Evolutionary conservation across 2,329 filamentous ascomycete species (phyloP).

Genomic region (Penicillium sp.): DNA sequence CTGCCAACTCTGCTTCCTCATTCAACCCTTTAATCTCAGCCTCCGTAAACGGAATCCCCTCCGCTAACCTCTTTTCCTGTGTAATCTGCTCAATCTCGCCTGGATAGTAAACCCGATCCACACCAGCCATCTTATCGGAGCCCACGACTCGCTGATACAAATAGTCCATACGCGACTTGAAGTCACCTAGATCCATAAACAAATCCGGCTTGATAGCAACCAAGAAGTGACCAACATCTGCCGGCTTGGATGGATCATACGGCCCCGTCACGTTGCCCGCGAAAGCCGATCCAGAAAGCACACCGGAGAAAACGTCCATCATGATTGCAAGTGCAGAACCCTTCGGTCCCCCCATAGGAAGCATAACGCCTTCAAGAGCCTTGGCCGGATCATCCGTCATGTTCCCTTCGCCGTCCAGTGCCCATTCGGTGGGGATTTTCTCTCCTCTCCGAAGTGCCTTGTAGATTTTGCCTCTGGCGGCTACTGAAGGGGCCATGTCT

Average conservation of each 20-base stretch:
- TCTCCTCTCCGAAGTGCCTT: conserved; percentile 41
- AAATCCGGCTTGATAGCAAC: conserved; percentile 69
- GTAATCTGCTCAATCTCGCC: conserved; percentile 55
- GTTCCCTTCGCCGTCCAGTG: conserved; percentile 65
- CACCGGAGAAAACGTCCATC: conserved; percentile 85
- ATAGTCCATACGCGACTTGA: conserved; percentile 58
- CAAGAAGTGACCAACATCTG: conserved; percentile 72
- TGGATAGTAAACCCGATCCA: conserved; percentile 56
- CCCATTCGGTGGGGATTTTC: conserved; percentile 58
- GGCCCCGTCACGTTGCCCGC: conserved; percentile 72
- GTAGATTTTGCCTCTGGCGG: conserved; percentile 44
- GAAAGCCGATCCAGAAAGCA: conserved; percentile 72
- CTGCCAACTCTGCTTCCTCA: conserved; percentile 45
- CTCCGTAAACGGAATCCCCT: conserved; percentile 49
- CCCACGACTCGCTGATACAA: conserved; percentile 53
- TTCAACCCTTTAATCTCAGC: conserved; percentile 50
- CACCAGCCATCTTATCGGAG: conserved; percentile 50
- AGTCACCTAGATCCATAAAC: conserved; percentile 68
- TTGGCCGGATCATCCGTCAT: conserved; percentile 67
- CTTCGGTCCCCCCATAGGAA: conserved; percentile 82
- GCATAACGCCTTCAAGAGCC: conserved; percentile 73
- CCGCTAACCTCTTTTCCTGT: conserved; percentile 36
- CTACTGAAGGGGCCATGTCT: conserved; percentile 46
- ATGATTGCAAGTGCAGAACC: conserved; percentile 73
- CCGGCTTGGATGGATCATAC: conserved; percentile 65